Evolutionary conservation across 805 yeast species (phyloP), one percentile per base, ranked within the genome.

Genomic region (Suhomyces canberraensis): DNA sequence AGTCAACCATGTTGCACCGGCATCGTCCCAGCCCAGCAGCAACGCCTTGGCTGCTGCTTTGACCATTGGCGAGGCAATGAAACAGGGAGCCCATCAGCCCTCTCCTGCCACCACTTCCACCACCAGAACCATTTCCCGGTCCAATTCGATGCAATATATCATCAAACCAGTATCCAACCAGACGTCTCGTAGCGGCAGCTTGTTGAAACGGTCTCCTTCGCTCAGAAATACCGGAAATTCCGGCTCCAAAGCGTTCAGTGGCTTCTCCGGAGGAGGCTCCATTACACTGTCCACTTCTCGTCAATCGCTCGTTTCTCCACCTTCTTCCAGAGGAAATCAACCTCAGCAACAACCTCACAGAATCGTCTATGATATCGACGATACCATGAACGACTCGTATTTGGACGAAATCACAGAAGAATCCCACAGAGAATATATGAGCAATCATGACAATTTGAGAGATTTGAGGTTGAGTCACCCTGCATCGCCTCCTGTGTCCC

Each of bases 21-120:
- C 60, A 4, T 36, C 56, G 11, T 52, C 42, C 35, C 67, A 64
- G 38, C 73, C 73, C 15, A 58, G 50, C 44, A 50, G 56, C 30
- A 52, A 54, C 29, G 74, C 74, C 14, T 49, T 62, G 53, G 74
- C 74, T 3, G 74, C 74, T 3, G 74, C 74, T 1, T 48, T 64
- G 32, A 60, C 71, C 20, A 68, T 68, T 41, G 74, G 74, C 13
- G 52, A 66, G 39, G 47, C 47, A 21, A 42, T 56, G 42, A 55
- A 52, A 37, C 47, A 43, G 31, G 26, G 36, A 26, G 21, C 22
- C 11, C 29, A 7, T 8, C 29, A 11, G 29, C 16, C 14, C 16
- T n/a, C 28, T 11, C 14, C 26, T 8, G 14, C 34, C 20, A 11
- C 34, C 16, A 21, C 19, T 16, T 16, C 4, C 11, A 13, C 21